Base-by-base conservation (phyloP, 106 monocot species). In the Acanthochlamys bracteata region DNA sequence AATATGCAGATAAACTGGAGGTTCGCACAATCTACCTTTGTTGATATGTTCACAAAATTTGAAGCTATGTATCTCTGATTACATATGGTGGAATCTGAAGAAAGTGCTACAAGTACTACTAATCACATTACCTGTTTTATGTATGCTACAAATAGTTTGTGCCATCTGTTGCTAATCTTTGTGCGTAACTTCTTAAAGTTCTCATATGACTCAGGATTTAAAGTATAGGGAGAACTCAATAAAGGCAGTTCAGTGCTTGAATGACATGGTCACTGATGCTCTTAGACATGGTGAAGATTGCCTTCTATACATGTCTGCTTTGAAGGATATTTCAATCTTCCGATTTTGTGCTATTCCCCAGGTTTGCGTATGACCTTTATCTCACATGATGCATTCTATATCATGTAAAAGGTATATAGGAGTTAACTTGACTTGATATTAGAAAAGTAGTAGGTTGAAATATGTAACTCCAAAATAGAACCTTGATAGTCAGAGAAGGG, bases 271-370 rank as follows among this genome's bases (percentile, higher is more conserved):
- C 43, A 96, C 95, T 20, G 74, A 96, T 83, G 95, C 95, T 59
- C 75, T 96, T 64, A 63, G 61, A 57, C 95, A 96, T 90, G 90
- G 56, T 14, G 80, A 87, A 58, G 95, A 96, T 64, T 87, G 95
- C 82, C 77, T 96, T 39, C 24, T 69, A 62, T 96, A 90, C 62
- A 78, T 96, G 90, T 68, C 86, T 54, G 70, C 66, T 65, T 80
- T 96, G 71, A 87, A 76, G 33, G 75, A 83, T 55, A 47, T 49
- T 53, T 64, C 80, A 15, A 90, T 82, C 62, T 96, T 90, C 68
- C 78, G 90, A 57, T 96, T 96, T 84, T 90, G 90, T 74, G 95
- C 90, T 24, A 96, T 96, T 49, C 95, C 95, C 52, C 95, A 96
- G 95, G 95, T 90, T 70, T 27, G 27, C 43, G 41, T 25, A 10